Base-by-base conservation (phyloP, 2,329 filamentous ascomycete genomes). In the Penicillium olsonii region DNA sequence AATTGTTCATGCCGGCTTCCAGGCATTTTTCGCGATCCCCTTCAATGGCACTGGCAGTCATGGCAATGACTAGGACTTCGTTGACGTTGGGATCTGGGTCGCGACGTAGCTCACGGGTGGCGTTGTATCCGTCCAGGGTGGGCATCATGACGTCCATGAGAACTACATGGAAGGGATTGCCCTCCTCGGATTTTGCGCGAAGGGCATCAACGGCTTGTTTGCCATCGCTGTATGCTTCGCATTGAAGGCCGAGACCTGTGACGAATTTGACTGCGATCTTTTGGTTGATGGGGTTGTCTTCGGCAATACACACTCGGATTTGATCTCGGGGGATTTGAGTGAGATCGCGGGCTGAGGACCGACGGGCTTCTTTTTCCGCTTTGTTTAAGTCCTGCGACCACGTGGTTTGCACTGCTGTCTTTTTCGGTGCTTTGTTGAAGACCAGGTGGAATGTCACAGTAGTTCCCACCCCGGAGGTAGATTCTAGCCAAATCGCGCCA, bases 131-230 rank as follows among this genome's bases (percentile, higher is more conserved):
- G 67, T 96, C 92, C 8, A 95, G 81, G 3, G 95, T 84, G 0
- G 92, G 92, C 92, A 96, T 96, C 72, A 96, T 91, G 3, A 95
- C 90, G 67, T 96, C 92, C 92, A 96, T 96, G 37, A 96, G 80
- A 34, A 95, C 87, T 26, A 96, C 81, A 63, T 96, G 91, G 72
- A 95, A 96, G 0, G 91, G 92, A 8, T 77, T 77, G 1, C 86
- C 87, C 54, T 88, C 86, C 37, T 75, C 78, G 3, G 87, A 87
- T 54, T 86, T 87, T 42, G 82, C 76, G 8, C 87, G 84, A n/a
- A 96, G 75, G 0, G 90, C 92, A 62, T 95, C 88, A 12, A 96
- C 87, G 0, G 92, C 91, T 71, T 92, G 90, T 54, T 87, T 80
- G 0, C 92, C 92, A 66, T 97, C 95, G 55, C 90, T 89, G 65